A percentile compares a stretch with the other conserved stretches of the same genome.
Evolutionary conservation across 345 rosid genomes (phyloP).

Genomic region (Eucalyptus virginea): DNA sequence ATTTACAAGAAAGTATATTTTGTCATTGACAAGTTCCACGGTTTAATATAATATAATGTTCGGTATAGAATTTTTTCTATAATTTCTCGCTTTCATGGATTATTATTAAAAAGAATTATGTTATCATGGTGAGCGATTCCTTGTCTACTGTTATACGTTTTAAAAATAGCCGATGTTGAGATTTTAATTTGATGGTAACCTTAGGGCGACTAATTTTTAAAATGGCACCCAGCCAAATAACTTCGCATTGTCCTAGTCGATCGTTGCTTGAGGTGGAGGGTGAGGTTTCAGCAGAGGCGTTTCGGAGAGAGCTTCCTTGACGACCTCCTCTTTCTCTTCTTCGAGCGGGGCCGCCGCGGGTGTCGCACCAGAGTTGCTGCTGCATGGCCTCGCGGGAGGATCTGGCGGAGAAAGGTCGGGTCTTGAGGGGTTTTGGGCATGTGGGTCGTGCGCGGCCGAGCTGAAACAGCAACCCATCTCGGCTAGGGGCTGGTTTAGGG

Average conservation of each 20-base stretch:
- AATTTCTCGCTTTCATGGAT: background rate
- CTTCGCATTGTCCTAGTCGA: background rate
- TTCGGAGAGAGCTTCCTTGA: conserved; percentile 1
- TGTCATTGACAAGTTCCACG: background rate
- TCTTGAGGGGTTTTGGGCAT: background rate
- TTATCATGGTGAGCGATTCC: no score
- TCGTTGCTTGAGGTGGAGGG: background rate
- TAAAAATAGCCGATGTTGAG: background rate
- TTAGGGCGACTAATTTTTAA: background rate
- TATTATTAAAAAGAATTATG: background rate
- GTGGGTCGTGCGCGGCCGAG: conserved; percentile 2
- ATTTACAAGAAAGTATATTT: background rate
- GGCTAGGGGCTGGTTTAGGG: background rate
- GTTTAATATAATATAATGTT: background rate
- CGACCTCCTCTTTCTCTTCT: background rate
- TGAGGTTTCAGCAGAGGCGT: background rate
- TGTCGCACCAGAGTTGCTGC: background rate
- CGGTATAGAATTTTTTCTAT: background rate
- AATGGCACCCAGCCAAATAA: background rate
- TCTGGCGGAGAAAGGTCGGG: background rate
- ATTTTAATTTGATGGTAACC: background rate
- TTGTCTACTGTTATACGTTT: background rate
- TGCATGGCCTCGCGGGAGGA: background rate
- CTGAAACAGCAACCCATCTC: conserved; percentile 48
- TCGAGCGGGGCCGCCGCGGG: background rate